Evolutionary conservation across 1,284 basidiomycete genomes (phyloP), one percentile per base, ranked within the genome.

Genomic region (Termitomyces sp.): DNA sequence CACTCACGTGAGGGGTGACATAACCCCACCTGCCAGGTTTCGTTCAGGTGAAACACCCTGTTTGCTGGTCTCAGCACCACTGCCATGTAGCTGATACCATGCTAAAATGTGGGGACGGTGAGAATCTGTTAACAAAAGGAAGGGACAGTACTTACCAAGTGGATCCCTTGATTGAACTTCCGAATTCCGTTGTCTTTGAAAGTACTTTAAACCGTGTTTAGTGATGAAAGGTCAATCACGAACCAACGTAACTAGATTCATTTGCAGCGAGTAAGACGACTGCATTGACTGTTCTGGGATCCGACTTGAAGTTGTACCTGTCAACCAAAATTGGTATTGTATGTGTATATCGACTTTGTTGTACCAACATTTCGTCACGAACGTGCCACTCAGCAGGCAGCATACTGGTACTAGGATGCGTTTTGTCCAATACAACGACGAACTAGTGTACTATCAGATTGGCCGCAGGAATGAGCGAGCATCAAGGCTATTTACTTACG

Each of bases 261-360:
- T 91, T 76, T 0, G 86, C 88, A 0, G 84, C 79, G 3, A 91
- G 73, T 2, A 90, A 63, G 2, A 92, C 83, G 0, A 74, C 69
- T 0, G 87, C 88, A 6, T 86, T 87, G 13, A 86, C 63, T 5
- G 68, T 65, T 50, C 90, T 77, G 10, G 90, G 90, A 67, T 93
- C 85, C 0, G 82, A 85, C 61, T 84, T 81, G 71, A 90, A 92
- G 67, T 89, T 85, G 70, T 92, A 92, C 72, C 83, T 86, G 49
- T 48, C 36, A 17, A 2, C 3, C 19, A 10, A 24, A 19, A 5
- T 47, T 47, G 45, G 45, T 19, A 15, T 8, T n/a, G 1, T 10
- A 13, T 24, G 2, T 24, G 24, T 24, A 24, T 24, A 24, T 24
- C 24, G 24, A 24, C 24, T 24, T 19, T 19, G 12, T 2, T 46